Percentiles rank a stretch among this genome's conserved stretches.
phyloP scores from a whole-genome alignment of 305 asterid species.

The Solanum hybrid region DNA sequence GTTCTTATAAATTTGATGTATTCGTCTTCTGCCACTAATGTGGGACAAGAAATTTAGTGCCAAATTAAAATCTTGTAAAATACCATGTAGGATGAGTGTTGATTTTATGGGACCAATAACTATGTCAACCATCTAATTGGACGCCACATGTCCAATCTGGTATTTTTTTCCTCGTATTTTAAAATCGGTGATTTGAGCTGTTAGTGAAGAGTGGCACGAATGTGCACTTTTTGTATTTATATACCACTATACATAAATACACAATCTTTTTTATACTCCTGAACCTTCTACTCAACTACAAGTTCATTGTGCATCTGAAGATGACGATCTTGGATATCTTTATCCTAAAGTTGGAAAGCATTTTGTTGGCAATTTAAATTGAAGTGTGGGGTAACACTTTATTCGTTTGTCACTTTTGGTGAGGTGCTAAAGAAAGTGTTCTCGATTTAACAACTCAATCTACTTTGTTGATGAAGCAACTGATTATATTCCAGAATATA shows the following conservation, averaged over 20 bases:
- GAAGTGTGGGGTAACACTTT: neutral
- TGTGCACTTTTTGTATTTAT: neutral
- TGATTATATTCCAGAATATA: too few relatives aligned
- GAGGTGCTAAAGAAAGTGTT: neutral
- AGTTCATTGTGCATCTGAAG: neutral
- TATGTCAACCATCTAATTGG: neutral
- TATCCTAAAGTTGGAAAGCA: neutral
- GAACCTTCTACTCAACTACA: too few relatives aligned
- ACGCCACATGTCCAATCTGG: neutral
- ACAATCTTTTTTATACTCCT: too few relatives aligned
- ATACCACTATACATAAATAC: neutral
- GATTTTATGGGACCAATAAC: neutral
- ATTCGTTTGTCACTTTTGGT: too few relatives aligned
- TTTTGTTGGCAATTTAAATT: neutral
- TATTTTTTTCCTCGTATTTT: too few relatives aligned
- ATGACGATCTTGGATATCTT: neutral
- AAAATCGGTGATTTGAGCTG: neutral
- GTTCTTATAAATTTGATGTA: neutral
- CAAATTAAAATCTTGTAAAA: neutral
- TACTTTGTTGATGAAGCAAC: neutral
- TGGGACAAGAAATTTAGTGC: neutral
- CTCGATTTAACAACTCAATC: neutral
- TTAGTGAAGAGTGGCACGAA: neutral
- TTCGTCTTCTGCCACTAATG: neutral
- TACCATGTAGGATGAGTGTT: neutral